phyloP scores from a whole-genome alignment of 2,329 filamentous ascomycete species.

The Fusarium albidum region DNA sequence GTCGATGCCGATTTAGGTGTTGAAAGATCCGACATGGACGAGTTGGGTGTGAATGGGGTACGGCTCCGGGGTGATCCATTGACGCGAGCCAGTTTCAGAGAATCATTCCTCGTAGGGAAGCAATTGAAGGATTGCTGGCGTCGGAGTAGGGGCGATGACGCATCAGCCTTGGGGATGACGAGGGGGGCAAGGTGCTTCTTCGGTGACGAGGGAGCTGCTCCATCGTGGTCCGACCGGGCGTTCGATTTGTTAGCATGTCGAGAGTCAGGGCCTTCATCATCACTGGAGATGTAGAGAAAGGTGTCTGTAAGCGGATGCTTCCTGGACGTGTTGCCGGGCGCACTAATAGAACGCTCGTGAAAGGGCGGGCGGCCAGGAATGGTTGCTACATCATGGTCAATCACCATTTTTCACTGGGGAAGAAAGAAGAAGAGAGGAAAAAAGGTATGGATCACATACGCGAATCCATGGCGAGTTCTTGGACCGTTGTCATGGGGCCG shows the following conservation, averaged over 20 bases:
- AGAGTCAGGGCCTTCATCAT: slow-evolving; percentile 36
- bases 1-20: slow-evolving; percentile 55
- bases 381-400: slow-evolving; percentile 59
- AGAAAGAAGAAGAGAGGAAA: not conserved
- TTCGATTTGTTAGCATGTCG: slow-evolving; percentile 37
- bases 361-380: slow-evolving; percentile 71
- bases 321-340: slow-evolving; percentile 61
- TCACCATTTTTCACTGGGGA: not conserved
- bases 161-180: slow-evolving; percentile 57
- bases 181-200: slow-evolving; percentile 64
- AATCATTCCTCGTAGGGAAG: slow-evolving; percentile 56
- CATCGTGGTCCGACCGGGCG: slow-evolving; percentile 8
- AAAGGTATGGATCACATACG: slow-evolving; percentile 57
- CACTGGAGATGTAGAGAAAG: slow-evolving; percentile 36
- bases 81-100: slow-evolving; percentile 49
- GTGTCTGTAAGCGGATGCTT: slow-evolving; percentile 45
- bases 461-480: slow-evolving; percentile 74
- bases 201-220: slow-evolving; percentile 53
- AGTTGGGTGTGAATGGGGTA: slow-evolving; percentile 48
- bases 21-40: slow-evolving; percentile 49
- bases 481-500: slow-evolving; percentile 73
- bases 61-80: slow-evolving; percentile 58
- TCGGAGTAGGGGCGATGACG: slow-evolving; percentile 34
- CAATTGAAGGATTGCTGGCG: slow-evolving; percentile 53
- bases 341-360: slow-evolving; percentile 71